phyloP scores from a whole-genome alignment of 176 grass and related monocot species.

The Oryza officinalis region DNA sequence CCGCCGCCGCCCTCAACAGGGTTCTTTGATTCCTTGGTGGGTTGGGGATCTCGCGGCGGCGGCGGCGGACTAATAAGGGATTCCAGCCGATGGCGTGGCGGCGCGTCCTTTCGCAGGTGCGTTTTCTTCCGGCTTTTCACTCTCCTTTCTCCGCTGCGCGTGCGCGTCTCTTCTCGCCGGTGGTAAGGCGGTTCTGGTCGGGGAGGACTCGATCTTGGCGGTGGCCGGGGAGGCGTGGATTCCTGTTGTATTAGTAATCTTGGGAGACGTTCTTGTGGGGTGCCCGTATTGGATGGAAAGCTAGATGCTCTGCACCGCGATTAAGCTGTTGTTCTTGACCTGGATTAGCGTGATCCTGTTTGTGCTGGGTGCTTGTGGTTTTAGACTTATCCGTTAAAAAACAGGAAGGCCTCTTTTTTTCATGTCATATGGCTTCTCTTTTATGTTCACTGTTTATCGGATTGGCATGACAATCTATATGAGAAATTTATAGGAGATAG shows the following conservation, averaged over 20 bases:
- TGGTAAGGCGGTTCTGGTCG: background rate
- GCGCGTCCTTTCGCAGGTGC: conserved; percentile 52
- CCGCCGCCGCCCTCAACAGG: background rate
- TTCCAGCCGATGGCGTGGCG: conserved; percentile 52
- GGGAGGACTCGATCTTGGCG: conserved; percentile 28
- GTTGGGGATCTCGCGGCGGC: conserved; percentile 35
- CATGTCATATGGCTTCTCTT: background rate
- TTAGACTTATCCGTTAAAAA: background rate
- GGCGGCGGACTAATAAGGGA: conserved; percentile 20
- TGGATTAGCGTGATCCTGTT: conserved; percentile 4
- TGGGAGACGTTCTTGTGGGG: background rate
- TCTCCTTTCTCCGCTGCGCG: background rate
- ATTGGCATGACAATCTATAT: background rate
- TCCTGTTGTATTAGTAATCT: background rate
- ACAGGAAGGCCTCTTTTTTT: background rate
- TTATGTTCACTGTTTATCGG: background rate
- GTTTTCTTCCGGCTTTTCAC: background rate
- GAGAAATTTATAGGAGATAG: background rate
- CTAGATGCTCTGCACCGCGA: background rate
- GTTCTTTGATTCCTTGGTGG: background rate
- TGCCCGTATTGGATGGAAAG: background rate
- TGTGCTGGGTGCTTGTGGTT: background rate
- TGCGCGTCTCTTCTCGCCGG: background rate
- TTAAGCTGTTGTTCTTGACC: conserved; percentile 16
- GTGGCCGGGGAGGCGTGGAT: background rate